Evolutionary conservation across 176 grass and related monocot species (phyloP).

Genomic region (barley (Hordeum vulgare)): DNA sequence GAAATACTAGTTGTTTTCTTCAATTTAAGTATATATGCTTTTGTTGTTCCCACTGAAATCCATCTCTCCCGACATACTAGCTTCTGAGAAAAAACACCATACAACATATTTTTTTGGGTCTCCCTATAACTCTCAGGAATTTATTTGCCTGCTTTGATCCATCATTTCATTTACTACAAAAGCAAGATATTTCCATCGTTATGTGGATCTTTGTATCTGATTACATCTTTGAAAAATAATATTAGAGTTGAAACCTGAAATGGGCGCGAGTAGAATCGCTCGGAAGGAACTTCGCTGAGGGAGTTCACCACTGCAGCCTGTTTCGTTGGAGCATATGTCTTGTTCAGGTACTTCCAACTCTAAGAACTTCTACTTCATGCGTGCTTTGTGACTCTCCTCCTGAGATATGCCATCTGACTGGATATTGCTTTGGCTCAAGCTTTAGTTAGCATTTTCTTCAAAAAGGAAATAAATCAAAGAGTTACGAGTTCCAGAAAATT

Average conservation of each 20-base stretch:
- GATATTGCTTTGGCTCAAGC: neutral
- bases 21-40: neutral
- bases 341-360: slow-evolving; percentile 17
- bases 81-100: neutral
- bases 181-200: neutral
- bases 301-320: neutral
- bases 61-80: neutral
- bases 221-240: neutral
- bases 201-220: neutral
- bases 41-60: neutral
- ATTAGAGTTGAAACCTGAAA: neutral
- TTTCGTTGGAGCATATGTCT: neutral
- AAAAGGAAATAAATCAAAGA: too few species aligned
- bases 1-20: neutral
- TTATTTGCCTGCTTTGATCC: neutral
- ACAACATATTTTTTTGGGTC: neutral
- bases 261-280: neutral
- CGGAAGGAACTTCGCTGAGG: neutral
- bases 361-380: neutral
- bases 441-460: too few species aligned
- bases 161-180: neutral
- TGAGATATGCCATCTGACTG: too few species aligned
- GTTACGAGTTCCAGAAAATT: too few species aligned
- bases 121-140: neutral
- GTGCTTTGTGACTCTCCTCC: neutral